phyloP scores from a whole-genome alignment of 192 early-diverging fungal genomes.

The Gigaspora rosea region DNA sequence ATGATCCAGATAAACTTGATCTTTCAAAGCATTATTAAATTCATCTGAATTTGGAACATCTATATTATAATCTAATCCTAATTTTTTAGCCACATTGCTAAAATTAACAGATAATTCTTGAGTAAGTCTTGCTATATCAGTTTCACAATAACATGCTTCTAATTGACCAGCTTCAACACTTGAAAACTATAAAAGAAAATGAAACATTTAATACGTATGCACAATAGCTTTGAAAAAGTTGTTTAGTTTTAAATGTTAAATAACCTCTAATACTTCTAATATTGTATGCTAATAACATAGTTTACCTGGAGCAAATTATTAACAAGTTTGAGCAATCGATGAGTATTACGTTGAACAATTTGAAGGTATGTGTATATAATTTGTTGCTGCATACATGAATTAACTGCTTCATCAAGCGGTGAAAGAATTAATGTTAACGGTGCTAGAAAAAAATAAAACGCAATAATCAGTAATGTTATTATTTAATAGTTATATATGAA shows the following conservation, averaged over 20 bases:
- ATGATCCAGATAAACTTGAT: conserved; percentile 7
- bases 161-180: background rate
- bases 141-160: conserved; percentile 48
- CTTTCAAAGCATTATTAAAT: background rate
- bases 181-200: conserved; percentile 7
- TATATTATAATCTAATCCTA: conserved; percentile 46
- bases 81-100: conserved; percentile 34
- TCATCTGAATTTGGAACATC: conserved; percentile 20
- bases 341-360: conserved; percentile 53
- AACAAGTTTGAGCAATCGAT: conserved; percentile 57
- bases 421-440: conserved; percentile 60
- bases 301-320: conserved; percentile 53
- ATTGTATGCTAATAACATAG: too few relatives aligned
- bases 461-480: background rate
- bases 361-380: conserved; percentile 34
- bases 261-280: too few relatives aligned
- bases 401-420: conserved; percentile 51
- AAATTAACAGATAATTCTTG: conserved; percentile 54
- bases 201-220: background rate
- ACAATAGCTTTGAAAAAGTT: too few relatives aligned
- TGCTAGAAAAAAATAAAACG: conserved; percentile 28
- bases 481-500: background rate
- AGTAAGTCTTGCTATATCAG: conserved; percentile 49
- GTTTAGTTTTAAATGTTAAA: too few relatives aligned
- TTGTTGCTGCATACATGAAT: conserved; percentile 28